Conservation (phyloP, 495 filamentous ascomycete species). For the Peziza echinospora region DNA sequence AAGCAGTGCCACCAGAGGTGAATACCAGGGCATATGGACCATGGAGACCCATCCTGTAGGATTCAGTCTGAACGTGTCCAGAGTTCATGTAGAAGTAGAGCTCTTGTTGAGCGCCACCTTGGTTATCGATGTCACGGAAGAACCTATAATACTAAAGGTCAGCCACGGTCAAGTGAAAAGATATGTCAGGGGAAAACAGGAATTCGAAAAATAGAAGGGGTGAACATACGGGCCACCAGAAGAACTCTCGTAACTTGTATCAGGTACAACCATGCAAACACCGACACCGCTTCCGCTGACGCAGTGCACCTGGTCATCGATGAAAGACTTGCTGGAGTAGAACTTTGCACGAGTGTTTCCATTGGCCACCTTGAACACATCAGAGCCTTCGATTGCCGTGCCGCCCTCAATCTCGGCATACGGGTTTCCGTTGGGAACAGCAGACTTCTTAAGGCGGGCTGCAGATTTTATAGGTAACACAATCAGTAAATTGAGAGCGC, state of each 20-base stretch:
- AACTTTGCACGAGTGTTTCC: constrained; percentile 46
- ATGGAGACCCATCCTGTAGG: constrained; percentile 41
- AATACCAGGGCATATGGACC: constrained; percentile 43
- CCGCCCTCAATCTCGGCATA: constrained; percentile 31
- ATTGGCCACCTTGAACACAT: constrained; percentile 39
- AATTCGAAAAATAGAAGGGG: background rate
- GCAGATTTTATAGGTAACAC: too few species aligned
- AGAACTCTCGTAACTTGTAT: constrained; percentile 25
- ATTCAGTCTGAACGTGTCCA: constrained; percentile 39
- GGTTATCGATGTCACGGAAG: constrained; percentile 47
- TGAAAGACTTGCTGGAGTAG: constrained; percentile 43
- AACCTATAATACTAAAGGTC: constrained; percentile 25
- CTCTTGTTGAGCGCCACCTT: constrained; percentile 33
- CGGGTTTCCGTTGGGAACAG: constrained; percentile 31
- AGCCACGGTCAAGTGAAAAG: background rate
- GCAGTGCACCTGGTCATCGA: constrained; percentile 44
- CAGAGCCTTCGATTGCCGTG: constrained; percentile 35
- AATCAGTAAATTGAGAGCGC: too few species aligned
- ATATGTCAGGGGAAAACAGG: background rate
- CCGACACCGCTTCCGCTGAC: constrained; percentile 26
- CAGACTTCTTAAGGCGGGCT: constrained; percentile 33
- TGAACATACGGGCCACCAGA: constrained; percentile 28
- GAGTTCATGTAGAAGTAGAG: constrained; percentile 54
- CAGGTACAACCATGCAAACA: constrained; percentile 29
- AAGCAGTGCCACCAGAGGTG: constrained; percentile 34